Evolutionary conservation across 2,329 filamentous ascomycete genomes (phyloP), one percentile per base, ranked within the genome.

Genomic region (Neocucurbitaria cava): DNA sequence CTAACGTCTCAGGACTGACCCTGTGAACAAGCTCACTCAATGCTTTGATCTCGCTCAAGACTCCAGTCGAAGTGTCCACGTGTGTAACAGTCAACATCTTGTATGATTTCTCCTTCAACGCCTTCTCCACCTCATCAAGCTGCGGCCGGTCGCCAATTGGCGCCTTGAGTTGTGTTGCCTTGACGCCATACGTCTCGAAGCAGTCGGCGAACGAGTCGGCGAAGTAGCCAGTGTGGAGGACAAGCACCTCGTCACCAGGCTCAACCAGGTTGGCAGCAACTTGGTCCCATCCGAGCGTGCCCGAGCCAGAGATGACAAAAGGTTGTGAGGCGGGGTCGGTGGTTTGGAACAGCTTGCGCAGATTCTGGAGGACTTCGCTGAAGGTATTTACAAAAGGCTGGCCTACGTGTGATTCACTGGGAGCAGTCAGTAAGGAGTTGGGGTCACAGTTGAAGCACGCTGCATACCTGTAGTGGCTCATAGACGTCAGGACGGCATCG

Each of bases 161-260:
- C 1, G 92, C 92, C 76, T 91, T 94, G 64, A 99, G 81, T 79
- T 96, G 91, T 56, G 92, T 96, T 20, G 92, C 89, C 66, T 92
- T 90, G 67, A 89, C 92, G 59, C 95, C 94, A 74, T 99, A 99
- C 33, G 91, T 91, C 73, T 89, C 85, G 73, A 99, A 86, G 79
- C 93, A 97, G 78, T 96, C 89, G 64, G 91, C 91, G 73, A 99
- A 97, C 54, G 89, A 92, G 76, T 98, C 93, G 65, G 90, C 93
- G 73, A 99, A 99, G 85, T 99, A 99, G 63, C 95, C 95, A 38
- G 92, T 96, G 81, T 96, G 93, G 17, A 99, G 86, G 49, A 99
- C 93, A 36, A 99, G 85, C 21, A 90, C 95, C 54, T 96, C 86
- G 72, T 99, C 95, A 56, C 91, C 93, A 46, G 88, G 85, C 81